phyloP scores from a whole-genome alignment of 2,329 filamentous ascomycete species.

The Ramichloridium luteum region DNA sequence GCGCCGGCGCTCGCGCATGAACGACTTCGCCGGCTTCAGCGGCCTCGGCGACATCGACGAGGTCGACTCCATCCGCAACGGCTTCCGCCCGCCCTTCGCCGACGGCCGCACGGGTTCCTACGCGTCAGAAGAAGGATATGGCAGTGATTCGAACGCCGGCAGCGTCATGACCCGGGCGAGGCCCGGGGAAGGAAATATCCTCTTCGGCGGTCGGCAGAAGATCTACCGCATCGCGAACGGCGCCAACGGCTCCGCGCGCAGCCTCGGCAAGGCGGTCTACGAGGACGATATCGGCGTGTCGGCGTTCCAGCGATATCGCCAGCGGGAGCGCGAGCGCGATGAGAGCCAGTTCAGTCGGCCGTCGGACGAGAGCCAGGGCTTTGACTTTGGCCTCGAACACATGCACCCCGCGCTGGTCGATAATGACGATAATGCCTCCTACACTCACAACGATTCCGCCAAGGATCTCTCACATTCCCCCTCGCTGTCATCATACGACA shows the following conservation, averaged over 20 bases:
- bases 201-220: conserved; percentile 94
- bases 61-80: conserved; percentile 64
- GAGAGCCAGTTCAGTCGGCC: conserved; percentile 19
- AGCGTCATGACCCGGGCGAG: conserved; percentile 78
- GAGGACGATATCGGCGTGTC: conserved; percentile 77
- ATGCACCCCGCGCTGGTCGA: conserved; percentile 27
- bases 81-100: conserved; percentile 46
- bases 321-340: conserved; percentile 42
- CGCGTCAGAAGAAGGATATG: conserved; percentile 46
- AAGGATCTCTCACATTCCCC: conserved; percentile 37
- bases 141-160: conserved; percentile 53
- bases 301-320: conserved; percentile 66
- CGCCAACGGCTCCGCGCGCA: conserved; percentile 27
- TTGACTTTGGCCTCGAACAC: conserved; percentile 24
- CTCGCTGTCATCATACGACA: conserved; percentile 51
- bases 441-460: conserved; percentile 35
- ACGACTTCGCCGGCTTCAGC: conserved; percentile 51
- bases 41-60: conserved; percentile 77
- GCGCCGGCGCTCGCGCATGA: conserved; percentile 65
- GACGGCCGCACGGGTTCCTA: conserved; percentile 53
- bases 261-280: conserved; percentile 62
- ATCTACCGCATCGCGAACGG: conserved; percentile 68
- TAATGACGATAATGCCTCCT: conserved; percentile 27
- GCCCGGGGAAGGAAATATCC: conserved; percentile 75
- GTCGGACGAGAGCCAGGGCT: conserved; percentile 20